Evolutionary conservation across 257 asterid species (phyloP), one percentile per base, ranked within the genome.

Genomic region (Nicotiana tabacum): DNA sequence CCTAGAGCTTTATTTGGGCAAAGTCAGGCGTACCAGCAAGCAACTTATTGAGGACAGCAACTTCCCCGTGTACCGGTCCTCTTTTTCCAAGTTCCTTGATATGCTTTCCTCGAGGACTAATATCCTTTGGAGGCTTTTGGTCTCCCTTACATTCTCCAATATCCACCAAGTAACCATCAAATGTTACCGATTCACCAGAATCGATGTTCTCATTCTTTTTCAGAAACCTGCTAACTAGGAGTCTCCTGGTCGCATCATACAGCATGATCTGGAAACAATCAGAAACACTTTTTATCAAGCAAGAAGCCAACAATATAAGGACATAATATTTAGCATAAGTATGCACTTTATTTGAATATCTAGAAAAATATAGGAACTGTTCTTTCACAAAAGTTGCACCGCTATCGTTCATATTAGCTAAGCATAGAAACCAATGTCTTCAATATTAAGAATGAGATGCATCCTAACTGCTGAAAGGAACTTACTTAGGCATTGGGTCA

Each of bases 161-260:
- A 67, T 95, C 97, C 46, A 93, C 97, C 82, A 90, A 82, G 88
- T 92, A 87, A 68, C 96, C 93, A 33, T 90, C 96, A 83, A 93
- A 83, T 58, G 83, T 55, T 33, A 95, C 83, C 17, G 93, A 89
- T 89, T 87, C 90, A 66, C 98, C 98, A 85, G 91, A 87, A 77
- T 78, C 60, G 83, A 95, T 87, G 33, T 55, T 51, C 86, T 92
- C 98, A 86, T 90, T 91, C 83, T 85, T 90, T 84, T 88, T 93
- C 85, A 93, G 88, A 88, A 93, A 92, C 87, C 89, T 90, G 91
- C 94, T 88, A 60, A 83, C 90, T 66, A 95, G 84, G 84, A 88
- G 93, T 84, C 89, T 88, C 89, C 90, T 85, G 83, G 90, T 89
- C 66, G 80, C 86, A 80, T 95, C 98, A 85, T 86, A 93, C 86